Evolutionary conservation across 352 stramenopile genomes (phyloP), one percentile per base, ranked within the genome.

Genomic region (Pythium plurisporium): DNA sequence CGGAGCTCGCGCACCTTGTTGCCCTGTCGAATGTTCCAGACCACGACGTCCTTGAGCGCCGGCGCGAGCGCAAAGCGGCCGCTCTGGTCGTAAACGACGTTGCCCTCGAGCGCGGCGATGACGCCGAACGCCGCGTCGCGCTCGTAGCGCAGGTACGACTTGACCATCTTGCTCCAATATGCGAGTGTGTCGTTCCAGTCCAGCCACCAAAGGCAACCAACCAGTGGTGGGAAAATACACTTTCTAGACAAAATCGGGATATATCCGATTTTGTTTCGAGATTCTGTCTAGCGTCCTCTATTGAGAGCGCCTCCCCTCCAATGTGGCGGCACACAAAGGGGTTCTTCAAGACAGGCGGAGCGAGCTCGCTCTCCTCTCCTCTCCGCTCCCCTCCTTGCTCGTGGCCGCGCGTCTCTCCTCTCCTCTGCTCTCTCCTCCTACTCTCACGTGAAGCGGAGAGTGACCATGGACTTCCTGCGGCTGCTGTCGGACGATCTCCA

Each of bases 121-220:
- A 98, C 77, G 57, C 93, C 93, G 64, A 98, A 97, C 41, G 82
- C 89, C 59, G 74, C 75, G 56, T 86, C 70, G 60, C 89, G 86
- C 69, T 93, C 82, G 62, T 98, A 98, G 55, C 92, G 88, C 62
- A 97, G 73, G 64, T 98, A 97, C 53, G 85, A 96, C 82, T 98
- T 97, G 77, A 95, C 89, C 77, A 89, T 90, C 55, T n/a, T 48
- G 30, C 5, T 5, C 2, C 11, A 11, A 37, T 15, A 14, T 14
- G n/a, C 23, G 30, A 60, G 40, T 60, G 34, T 38, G 14, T 26
- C 23, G 36, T 50, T 29, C 33, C 19, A 27, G 15, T 49, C 56
- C 56, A 64, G 49, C 56, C 37, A 52, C 14, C 50, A 34, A 41
- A 8, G 30, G n/a, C 15, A 20, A 44, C 34, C 46, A 64, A 58